Conservation (phyloP, 495 filamentous ascomycete species). For the Neurospora africana region DNA sequence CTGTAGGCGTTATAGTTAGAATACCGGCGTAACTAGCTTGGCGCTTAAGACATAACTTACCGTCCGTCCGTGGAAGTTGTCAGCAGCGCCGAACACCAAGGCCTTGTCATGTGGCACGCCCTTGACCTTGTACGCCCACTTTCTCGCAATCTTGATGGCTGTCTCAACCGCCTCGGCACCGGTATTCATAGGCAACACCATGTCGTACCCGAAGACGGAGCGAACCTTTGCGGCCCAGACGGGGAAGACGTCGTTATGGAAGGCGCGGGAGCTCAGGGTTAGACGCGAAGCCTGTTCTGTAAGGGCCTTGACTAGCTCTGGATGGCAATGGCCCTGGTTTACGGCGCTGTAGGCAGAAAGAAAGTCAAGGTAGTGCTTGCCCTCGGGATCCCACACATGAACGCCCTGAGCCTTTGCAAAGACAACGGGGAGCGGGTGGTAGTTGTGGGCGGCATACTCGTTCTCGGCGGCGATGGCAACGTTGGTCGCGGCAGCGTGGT, state of each 20-base stretch:
- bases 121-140: constrained; percentile 98
- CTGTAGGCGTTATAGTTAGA: constrained; percentile 28
- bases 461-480: constrained; percentile 72
- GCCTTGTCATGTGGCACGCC: constrained; percentile 77
- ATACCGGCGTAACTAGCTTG: neutral
- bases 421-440: constrained; percentile 91
- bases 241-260: constrained; percentile 99
- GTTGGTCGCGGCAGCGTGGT: constrained; percentile 73
- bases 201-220: constrained; percentile 81
- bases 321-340: constrained; percentile 98
- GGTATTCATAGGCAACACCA: constrained; percentile 99
- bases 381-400: constrained; percentile 95
- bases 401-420: constrained; percentile 74
- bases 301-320: constrained; percentile 81
- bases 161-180: constrained; percentile 99
- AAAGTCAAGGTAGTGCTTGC: constrained; percentile 94
- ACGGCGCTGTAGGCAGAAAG: constrained; percentile 95
- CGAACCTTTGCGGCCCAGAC: constrained; percentile 90
- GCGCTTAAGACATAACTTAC: constrained; percentile 37
- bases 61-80: constrained; percentile 96
- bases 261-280: constrained; percentile 89
- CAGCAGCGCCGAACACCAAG: constrained; percentile 68
- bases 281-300: constrained; percentile 82
- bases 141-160: constrained; percentile 90
- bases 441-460: constrained; percentile 91